phyloP scores from a whole-genome alignment of 2,329 filamentous ascomycete genomes.

The Aspergillus sp. region DNA sequence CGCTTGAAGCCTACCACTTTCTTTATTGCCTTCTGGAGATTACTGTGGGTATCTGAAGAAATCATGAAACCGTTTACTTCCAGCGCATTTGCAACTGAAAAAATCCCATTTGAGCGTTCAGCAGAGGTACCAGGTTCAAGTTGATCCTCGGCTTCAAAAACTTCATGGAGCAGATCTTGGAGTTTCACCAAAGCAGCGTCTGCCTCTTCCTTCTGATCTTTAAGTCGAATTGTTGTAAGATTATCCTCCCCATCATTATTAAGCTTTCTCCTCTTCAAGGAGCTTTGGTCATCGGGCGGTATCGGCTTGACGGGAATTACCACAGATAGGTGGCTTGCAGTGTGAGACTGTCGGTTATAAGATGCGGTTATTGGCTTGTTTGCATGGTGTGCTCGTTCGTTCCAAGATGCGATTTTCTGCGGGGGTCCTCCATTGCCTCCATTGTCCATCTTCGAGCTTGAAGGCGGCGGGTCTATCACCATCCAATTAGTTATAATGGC shows the following conservation, averaged over 20 bases:
- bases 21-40: slow-evolving; percentile 67
- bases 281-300: slow-evolving; percentile 33
- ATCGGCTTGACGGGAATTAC: slow-evolving; percentile 44
- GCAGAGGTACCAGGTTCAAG: slow-evolving; percentile 43
- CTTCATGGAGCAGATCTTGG: slow-evolving; percentile 62
- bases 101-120: slow-evolving; percentile 49
- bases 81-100: slow-evolving; percentile 33
- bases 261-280: slow-evolving; percentile 44
- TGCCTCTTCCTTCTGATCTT: slow-evolving; percentile 75
- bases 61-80: slow-evolving; percentile 48
- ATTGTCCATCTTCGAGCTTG: not conserved
- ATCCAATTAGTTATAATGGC: too few species aligned
- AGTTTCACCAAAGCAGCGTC: slow-evolving; percentile 69
- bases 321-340: slow-evolving; percentile 38
- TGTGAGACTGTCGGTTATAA: slow-evolving; percentile 14
- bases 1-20: slow-evolving; percentile 67
- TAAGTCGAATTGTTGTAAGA: slow-evolving; percentile 56
- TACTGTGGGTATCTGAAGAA: slow-evolving; percentile 62
- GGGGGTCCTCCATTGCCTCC: slow-evolving; percentile 14
- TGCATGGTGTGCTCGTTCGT: slow-evolving; percentile 15
- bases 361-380: slow-evolving; percentile 44
- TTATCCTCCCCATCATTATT: slow-evolving; percentile 52
- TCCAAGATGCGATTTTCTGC: slow-evolving; percentile 17
- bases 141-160: slow-evolving; percentile 75
- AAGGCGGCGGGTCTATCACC: slow-evolving; percentile 24